Conservation (phyloP, 2,329 filamentous ascomycete species). For the Venturia oleaginea region DNA sequence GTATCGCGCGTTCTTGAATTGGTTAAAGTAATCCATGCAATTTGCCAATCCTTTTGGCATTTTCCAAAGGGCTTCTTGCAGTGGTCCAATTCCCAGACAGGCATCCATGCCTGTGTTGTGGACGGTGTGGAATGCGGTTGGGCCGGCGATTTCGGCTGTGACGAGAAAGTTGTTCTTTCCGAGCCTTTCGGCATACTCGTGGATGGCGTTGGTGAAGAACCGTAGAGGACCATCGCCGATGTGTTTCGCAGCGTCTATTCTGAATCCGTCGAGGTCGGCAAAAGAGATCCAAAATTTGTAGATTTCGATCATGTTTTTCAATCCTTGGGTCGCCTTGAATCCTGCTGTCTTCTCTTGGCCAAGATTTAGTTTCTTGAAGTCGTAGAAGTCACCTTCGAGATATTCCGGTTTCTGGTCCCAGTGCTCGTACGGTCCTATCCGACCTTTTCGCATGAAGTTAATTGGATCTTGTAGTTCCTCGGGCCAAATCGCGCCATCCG, state of each 20-base stretch:
- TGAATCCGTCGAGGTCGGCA: conserved; percentile 18
- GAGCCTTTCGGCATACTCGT: conserved; percentile 17
- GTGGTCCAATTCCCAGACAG: conserved; percentile 19
- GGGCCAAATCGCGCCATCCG: conserved; percentile 20
- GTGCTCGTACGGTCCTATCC: conserved; percentile 15
- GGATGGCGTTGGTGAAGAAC: conserved; percentile 18
- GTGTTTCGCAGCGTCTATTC: conserved; percentile 21
- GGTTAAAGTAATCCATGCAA: conserved; percentile 18
- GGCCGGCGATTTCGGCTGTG: conserved; percentile 20
- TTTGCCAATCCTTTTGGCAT: conserved; percentile 17
- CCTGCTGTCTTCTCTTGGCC: conserved; percentile 15
- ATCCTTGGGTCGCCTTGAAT: conserved; percentile 16
- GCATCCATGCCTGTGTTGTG: conserved; percentile 19
- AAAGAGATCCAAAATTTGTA: conserved; percentile 23
- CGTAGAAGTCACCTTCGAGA: conserved; percentile 20
- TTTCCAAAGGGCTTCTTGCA: conserved; percentile 19
- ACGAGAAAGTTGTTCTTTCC: conserved; percentile 20
- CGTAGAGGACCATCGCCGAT: conserved; percentile 20
- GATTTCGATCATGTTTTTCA: conserved; percentile 17
- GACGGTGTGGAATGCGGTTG: conserved; percentile 18
- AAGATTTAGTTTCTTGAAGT: conserved; percentile 19
- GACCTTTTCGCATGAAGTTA: conserved; percentile 16
- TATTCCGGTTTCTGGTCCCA: conserved; percentile 20
- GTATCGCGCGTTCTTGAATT: conserved; percentile 17
- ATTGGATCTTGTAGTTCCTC: conserved; percentile 18